These are phyloP conservation scores for Nothopassalora personata DNA, from an alignment of 2,329 filamentous ascomycete genomes.

Conservation along the genomic window DNA sequence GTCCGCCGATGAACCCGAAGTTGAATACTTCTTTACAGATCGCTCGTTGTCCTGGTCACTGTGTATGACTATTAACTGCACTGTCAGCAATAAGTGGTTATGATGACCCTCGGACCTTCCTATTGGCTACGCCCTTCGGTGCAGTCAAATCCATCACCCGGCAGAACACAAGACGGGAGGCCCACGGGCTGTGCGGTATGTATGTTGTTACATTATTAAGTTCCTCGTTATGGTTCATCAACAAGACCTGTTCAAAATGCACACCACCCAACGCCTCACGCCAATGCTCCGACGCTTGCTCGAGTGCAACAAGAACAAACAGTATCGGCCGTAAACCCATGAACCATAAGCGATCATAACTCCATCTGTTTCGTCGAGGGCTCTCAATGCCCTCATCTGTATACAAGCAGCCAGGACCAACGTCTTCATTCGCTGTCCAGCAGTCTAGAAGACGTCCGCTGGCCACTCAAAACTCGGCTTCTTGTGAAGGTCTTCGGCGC, in stretches of 20 bases:
- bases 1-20: neutral
- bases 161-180: neutral
- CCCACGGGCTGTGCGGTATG: neutral
- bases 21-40: neutral
- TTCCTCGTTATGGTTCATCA: neutral
- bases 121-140: neutral
- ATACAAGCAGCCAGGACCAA: neutral
- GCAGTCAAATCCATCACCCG: neutral
- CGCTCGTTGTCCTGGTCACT: neutral
- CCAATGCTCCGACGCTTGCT: neutral
- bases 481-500: neutral
- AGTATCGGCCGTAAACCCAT: neutral
- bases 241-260: neutral
- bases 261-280: neutral
- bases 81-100: neutral
- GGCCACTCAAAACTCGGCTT: conserved; percentile 30
- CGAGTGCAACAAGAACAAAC: neutral
- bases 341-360: neutral
- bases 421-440: neutral
- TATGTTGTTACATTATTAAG: neutral
- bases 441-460: conserved; percentile 32
- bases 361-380: neutral
- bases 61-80: neutral
- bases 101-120: neutral
- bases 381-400: neutral